A percentile compares a stretch with the other conserved stretches of the same genome.
Evolutionary conservation across 1,284 basidiomycete species (phyloP).

Genomic region (Stygiomarasmius scandens): DNA sequence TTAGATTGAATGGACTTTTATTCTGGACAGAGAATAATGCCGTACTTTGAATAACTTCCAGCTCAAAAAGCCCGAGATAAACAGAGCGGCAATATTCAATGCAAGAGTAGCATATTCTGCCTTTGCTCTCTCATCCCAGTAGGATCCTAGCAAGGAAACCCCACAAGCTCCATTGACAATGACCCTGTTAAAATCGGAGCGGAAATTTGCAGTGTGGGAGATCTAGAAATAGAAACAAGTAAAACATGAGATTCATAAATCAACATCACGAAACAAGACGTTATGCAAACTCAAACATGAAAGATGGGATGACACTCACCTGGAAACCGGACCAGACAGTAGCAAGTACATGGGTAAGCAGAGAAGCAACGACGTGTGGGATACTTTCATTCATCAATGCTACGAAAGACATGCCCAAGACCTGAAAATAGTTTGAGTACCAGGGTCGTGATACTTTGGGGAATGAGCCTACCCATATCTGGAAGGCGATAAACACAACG

Average conservation of each 20-base stretch:
- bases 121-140: slow-evolving; percentile 58
- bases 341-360: slow-evolving; percentile 71
- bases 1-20: background rate
- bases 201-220: slow-evolving; percentile 57
- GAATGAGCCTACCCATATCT: slow-evolving; percentile 60
- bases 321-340: slow-evolving; percentile 74
- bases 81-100: slow-evolving; percentile 61
- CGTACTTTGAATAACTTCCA: slow-evolving; percentile 75
- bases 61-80: slow-evolving; percentile 65
- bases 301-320: slow-evolving; percentile 34
- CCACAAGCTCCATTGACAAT: slow-evolving; percentile 69
- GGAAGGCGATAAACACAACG: slow-evolving; percentile 74
- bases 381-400: slow-evolving; percentile 81
- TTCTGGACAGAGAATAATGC: slow-evolving; percentile 3
- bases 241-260: no score
- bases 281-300: background rate
- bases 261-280: background rate
- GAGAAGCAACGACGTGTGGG: slow-evolving; percentile 72
- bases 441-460: background rate
- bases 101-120: slow-evolving; percentile 69
- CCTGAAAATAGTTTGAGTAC: background rate
- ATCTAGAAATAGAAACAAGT: background rate
- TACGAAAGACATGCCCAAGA: slow-evolving; percentile 73
- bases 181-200: slow-evolving; percentile 52
- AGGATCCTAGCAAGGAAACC: slow-evolving; percentile 52